Percentiles rank a stretch among this genome's conserved stretches.
Evolutionary conservation across 2,329 filamentous ascomycete species (phyloP).

Genomic region (Cryphonectria carpinicola): DNA sequence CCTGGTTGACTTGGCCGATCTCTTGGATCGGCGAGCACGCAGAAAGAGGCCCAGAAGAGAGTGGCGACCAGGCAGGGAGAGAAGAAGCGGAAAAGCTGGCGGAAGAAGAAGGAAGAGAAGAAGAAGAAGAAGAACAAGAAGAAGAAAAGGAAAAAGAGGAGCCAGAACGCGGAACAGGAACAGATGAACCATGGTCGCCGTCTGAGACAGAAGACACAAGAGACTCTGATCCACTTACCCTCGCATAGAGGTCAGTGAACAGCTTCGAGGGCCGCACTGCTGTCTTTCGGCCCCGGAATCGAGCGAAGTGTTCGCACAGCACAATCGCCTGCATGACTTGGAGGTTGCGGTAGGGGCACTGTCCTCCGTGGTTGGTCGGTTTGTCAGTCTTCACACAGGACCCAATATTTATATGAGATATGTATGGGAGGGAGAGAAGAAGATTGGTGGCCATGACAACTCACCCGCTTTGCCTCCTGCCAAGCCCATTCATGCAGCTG

Average conservation of each 20-base stretch:
- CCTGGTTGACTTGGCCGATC: slow-evolving; percentile 18
- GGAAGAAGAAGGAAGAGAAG: slow-evolving; percentile 32
- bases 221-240: slow-evolving; percentile 49
- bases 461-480: slow-evolving; percentile 55
- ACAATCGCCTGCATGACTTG: slow-evolving; percentile 58
- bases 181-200: slow-evolving; percentile 37
- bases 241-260: slow-evolving; percentile 56
- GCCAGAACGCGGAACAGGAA: slow-evolving; percentile 32
- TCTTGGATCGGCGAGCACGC: slow-evolving; percentile 20
- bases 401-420: no score
- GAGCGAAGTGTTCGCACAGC: slow-evolving; percentile 58
- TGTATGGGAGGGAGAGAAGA: no score
- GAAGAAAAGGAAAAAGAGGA: slow-evolving; percentile 33
- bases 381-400: slow-evolving; percentile 10
- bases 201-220: slow-evolving; percentile 39
- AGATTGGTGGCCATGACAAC: slow-evolving; percentile 34
- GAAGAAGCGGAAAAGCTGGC: slow-evolving; percentile 17
- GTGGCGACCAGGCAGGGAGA: slow-evolving; percentile 27
- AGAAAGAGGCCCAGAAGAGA: slow-evolving; percentile 18
- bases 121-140: slow-evolving; percentile 34
- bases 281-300: slow-evolving; percentile 57
- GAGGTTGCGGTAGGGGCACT: slow-evolving; percentile 55
- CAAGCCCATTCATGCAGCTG: slow-evolving; percentile 56
- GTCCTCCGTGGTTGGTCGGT: slow-evolving; percentile 26
- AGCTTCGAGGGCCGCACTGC: slow-evolving; percentile 51